Evolutionary conservation across 305 asterid species (phyloP).

Genomic region (Solanum hybrid): DNA sequence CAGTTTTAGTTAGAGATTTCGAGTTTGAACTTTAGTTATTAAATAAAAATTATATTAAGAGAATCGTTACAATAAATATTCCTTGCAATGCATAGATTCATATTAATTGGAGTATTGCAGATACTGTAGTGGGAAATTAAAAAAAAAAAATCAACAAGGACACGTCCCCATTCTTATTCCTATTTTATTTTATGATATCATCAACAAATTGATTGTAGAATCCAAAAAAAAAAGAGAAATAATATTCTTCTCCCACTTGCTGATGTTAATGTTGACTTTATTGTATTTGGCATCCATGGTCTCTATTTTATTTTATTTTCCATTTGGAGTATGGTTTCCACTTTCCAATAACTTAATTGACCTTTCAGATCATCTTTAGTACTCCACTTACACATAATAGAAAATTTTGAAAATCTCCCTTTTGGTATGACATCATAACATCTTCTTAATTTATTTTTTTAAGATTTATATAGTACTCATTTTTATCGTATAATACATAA

Average conservation of each 20-base stretch:
- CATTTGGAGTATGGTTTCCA: not conserved
- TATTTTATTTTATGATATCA: not conserved
- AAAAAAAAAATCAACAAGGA: not conserved
- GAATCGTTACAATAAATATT: not conserved
- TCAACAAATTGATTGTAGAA: not conserved
- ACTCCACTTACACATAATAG: not conserved
- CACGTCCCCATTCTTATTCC: not conserved
- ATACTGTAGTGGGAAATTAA: not conserved
- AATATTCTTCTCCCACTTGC: not conserved
- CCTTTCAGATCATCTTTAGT: not conserved
- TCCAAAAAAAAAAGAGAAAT: not conserved
- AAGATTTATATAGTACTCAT: too few species aligned
- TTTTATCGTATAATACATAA: not conserved
- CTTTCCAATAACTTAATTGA: not conserved
- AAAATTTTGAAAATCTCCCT: not conserved
- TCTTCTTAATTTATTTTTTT: not conserved
- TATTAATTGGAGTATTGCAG: not conserved
- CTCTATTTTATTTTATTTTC: not conserved
- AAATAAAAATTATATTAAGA: too few species aligned
- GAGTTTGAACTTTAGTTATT: not conserved
- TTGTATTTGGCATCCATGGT: not conserved
- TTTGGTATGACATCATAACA: not conserved
- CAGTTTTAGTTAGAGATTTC: rapidly evolving
- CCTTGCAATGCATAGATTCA: not conserved
- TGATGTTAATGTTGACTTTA: not conserved